Evolutionary conservation across 768 basidiomycete genomes (phyloP), one percentile per base, ranked within the genome.

Genomic region (Trametes cingulata): DNA sequence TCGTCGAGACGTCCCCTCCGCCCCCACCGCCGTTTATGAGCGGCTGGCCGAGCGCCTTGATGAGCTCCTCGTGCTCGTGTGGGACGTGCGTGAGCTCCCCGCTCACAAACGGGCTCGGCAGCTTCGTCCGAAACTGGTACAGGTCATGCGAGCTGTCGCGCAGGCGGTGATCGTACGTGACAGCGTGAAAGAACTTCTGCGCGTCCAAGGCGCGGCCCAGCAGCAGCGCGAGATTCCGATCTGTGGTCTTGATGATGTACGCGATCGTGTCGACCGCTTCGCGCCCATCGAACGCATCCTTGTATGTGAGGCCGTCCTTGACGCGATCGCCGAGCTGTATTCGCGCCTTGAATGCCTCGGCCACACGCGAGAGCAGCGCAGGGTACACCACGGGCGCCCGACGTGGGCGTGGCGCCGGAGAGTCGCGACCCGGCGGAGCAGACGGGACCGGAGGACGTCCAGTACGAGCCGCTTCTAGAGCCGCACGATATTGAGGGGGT

Each of bases 141-240:
- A 99, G 75, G 74, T 99, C 97, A 62, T 82, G 81, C 0, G 86
- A 77, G 68, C 86, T 93, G 74, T 98, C 97, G 51, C 97, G 80
- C 58, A 99, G 72, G 14, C 96, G 88, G 72, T 99, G 97, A 69
- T 98, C 96, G 70, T 98, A 99, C 9, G 97, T 98, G 65, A 99
- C 97, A 69, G 98, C 97, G 70, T 99, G 97, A 72, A 99, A 98
- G 76, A 94, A 98, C 76, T 98, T 98, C 73, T 98, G 97, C 9
- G 95, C 90, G 69, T 98, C 97, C 53, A 99, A 78, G 2, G 97
- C 95, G 41, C 97, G 84, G 6, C 97, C 97, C n/a, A 98, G 82
- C 2, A 99, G 80, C 45, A 98, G 77, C 12, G 97, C 97, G 25
- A 99, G 82, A 74, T 97, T 98, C 14, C 97, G 84, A 75, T 99